Evolutionary conservation across 164 flowering plant species (phyloP), one percentile per base, ranked within the genome.

Genomic region (Magnolia sinica): DNA sequence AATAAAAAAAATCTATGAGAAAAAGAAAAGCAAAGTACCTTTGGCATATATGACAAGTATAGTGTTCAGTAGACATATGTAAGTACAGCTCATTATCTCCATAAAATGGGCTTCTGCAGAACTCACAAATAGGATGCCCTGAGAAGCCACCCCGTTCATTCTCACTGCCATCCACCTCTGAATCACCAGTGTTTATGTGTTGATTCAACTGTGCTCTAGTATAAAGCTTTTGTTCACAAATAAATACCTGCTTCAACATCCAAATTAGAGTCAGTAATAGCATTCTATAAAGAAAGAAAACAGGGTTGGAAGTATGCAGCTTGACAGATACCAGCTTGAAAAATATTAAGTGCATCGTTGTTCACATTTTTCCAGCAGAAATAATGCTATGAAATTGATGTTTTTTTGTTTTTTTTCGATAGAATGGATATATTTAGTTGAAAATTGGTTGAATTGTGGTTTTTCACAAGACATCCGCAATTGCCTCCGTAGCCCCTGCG

Each of bases 161-260:
- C 84, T 94, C 98, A 83, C 67, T 88, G 61, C 99, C 99, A 86
- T 96, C 99, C 65, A 94, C 98, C 87, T 90, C 97, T 20, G 98
- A 91, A 70, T 94, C 95, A 74, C 97, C 98, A 8, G 95, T 85
- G 80, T 74, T 86, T 77, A 87, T 91, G 76, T 96, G 99, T 74
- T 86, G 94, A 75, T 83, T 88, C 80, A 96, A 81, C 83, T 96
- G 99, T 20, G 90, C 84, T 82, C 89, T 90, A 22, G 89, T 87
- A 83, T 94, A 96, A 50, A 96, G 82, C 83, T 91, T 96, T 83
- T 96, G 99, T 76, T 96, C 99, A 85, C 97, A 94, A 51, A 94
- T 93, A 79, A 96, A 96, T 65, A 96, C 86, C 98, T 96, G 87
- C 11, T 73, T 29, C 76, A 76, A 72, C 68, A 64, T 50, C 29